Base-by-base conservation (phyloP, 1,139 yeast genomes). In the Debaryomyces psychrophilus region DNA sequence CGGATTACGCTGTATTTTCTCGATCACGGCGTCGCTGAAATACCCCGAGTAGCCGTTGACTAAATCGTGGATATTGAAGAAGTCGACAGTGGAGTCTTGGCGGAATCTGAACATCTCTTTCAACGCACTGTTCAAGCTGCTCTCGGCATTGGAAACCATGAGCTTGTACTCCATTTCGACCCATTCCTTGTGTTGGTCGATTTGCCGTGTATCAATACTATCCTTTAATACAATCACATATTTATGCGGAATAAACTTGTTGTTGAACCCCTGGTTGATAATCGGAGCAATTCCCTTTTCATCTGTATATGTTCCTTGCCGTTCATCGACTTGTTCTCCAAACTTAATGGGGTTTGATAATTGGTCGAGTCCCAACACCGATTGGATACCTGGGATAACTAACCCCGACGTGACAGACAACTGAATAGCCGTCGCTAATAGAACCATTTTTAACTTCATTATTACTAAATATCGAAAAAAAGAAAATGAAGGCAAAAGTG, bases 201-300 rank as follows among this genome's bases (percentile, higher is more conserved):
- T 26, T 36, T 59, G 64, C 3, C 57, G 50, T 7, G 53, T 53
- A 4, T 58, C 47, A 37, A 61, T 56, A 15, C 57, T 67, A 14
- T 67, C 67, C 18, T 71, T 65, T 47, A 69, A 67, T 20, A 72
- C 71, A 40, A 71, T 61, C 37, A 72, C 65, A 50, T 70, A 73
- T 45, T 60, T 67, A 46, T 65, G 81, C 31, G 90, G 87, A 57
- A 89, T 79, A 44, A 41, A 14, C 28, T 41, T 25, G 20, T 20
- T 36, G 8, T 27, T 37, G 8, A 18, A 8, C 14, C 33, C 33
- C 8, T 41, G 11, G 9, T 17, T 29, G 28, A 39, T 25, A 27
- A 44, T 20, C 2, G 47, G 44, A 1, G 44, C 47, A 15, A 29
- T 9, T 22, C 28, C 36, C 6, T 8, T 25, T 4, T 22, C 41